These are phyloP conservation scores for Penicillium coprophilum DNA, from an alignment of 495 filamentous ascomycete species.

Conservation along the genomic window DNA sequence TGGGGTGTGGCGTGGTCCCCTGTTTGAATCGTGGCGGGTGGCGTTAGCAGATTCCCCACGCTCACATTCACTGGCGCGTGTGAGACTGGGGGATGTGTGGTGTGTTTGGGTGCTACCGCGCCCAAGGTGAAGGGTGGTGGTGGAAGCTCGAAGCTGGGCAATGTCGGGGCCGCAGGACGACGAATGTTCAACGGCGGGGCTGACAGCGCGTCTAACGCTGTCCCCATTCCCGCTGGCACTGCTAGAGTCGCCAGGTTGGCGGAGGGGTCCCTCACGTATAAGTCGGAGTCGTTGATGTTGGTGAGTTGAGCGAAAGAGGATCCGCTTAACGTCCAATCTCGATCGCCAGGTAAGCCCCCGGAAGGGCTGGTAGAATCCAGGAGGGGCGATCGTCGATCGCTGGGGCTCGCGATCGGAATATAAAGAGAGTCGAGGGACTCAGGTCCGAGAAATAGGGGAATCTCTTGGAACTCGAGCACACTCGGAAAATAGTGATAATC, in stretches of 20 bases:
- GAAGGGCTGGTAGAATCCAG: constrained; percentile 51
- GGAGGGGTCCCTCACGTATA: constrained; percentile 33
- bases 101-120: constrained; percentile 42
- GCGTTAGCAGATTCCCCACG: constrained; percentile 62
- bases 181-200: constrained; percentile 55
- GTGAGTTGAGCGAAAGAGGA: constrained; percentile 28
- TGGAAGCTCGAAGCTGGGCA: constrained; percentile 65
- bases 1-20: constrained; percentile 59
- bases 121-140: constrained; percentile 45
- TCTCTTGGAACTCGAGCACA: constrained; percentile 3
- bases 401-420: constrained; percentile 34
- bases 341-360: constrained; percentile 42
- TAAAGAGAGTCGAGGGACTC: constrained; percentile 8
- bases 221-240: constrained; percentile 48
- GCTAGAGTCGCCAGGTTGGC: constrained; percentile 48
- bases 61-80: constrained; percentile 51
- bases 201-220: constrained; percentile 42
- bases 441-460: constrained; percentile 6
- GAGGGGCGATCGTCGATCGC: constrained; percentile 40
- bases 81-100: constrained; percentile 30
- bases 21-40: constrained; percentile 59
- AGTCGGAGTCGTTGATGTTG: constrained; percentile 34
- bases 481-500: not conserved
- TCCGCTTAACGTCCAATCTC: constrained; percentile 41
- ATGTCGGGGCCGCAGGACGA: constrained; percentile 57